Evolutionary conservation across 768 basidiomycete species (phyloP).

Genomic region (Nidularia pulvinata): DNA sequence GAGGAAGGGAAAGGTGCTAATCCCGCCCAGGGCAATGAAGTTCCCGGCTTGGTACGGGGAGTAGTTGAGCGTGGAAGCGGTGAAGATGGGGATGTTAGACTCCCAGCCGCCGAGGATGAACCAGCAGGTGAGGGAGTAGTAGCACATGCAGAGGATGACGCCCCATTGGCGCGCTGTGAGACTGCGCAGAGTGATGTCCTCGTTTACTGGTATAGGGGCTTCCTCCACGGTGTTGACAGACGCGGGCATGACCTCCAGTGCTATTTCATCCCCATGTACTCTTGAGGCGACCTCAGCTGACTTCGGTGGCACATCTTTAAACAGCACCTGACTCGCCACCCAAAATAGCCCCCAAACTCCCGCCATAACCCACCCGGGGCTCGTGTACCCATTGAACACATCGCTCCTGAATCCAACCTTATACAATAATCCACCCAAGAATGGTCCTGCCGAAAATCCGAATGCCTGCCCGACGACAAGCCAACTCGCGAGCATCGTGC

Average conservation of each 20-base stretch:
- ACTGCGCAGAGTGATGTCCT: background rate
- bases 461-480: conserved; percentile 62
- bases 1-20: conserved; percentile 65
- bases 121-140: conserved; percentile 70
- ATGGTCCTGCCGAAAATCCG: conserved; percentile 65
- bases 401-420: conserved; percentile 55
- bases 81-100: conserved; percentile 64
- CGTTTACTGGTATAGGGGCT: background rate
- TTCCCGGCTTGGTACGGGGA: conserved; percentile 67
- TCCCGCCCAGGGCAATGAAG: conserved; percentile 69
- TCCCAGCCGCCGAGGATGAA: conserved; percentile 74
- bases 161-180: conserved; percentile 35
- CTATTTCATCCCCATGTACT: conserved; percentile 3
- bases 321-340: conserved; percentile 27
- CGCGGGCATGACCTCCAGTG: no score
- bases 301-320: conserved; percentile 40
- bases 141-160: conserved; percentile 64
- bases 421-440: conserved; percentile 60
- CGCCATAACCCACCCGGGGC: conserved; percentile 68
- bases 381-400: conserved; percentile 69
- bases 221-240: background rate
- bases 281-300: no score
- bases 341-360: conserved; percentile 52
- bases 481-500: conserved; percentile 64
- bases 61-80: conserved; percentile 47